These are phyloP conservation scores for Hanseniaspora vineae DNA, from an alignment of 805 yeast species.

Conservation along the genomic window DNA sequence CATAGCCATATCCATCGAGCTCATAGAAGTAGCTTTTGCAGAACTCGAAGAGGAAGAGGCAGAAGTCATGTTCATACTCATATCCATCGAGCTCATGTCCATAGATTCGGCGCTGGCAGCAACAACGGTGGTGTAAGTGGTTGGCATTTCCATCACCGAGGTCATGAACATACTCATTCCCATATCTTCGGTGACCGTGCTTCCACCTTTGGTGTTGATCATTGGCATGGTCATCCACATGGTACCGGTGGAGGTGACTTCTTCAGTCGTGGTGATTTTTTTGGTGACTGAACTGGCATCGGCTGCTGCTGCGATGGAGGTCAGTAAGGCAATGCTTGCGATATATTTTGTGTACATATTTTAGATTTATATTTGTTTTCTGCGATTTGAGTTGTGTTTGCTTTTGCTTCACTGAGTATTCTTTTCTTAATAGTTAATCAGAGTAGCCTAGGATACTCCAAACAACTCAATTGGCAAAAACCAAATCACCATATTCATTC, in stretches of 20 bases:
- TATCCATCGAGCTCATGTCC: too few relatives aligned
- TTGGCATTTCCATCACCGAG: background rate
- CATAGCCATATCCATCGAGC: background rate
- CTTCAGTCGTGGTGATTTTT: background rate
- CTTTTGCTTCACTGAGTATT: too few relatives aligned
- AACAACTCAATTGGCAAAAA: too few relatives aligned
- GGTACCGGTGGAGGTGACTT: background rate
- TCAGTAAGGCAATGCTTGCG: too few relatives aligned
- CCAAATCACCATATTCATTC: too few relatives aligned
- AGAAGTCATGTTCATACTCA: background rate
- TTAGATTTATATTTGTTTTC: too few relatives aligned
- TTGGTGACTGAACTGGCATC: background rate
- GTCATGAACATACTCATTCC: background rate
- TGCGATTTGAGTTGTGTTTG: too few relatives aligned
- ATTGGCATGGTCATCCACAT: background rate
- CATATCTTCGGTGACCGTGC: background rate
- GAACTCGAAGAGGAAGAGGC: background rate
- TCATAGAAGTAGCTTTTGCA: background rate
- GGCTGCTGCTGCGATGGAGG: background rate
- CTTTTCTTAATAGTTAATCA: too few relatives aligned
- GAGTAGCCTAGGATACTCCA: too few relatives aligned
- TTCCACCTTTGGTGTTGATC: background rate
- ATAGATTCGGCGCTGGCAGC: background rate
- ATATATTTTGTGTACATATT: too few relatives aligned
- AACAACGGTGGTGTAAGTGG: background rate